Evolutionary conservation across 2,329 filamentous ascomycete genomes (phyloP), one percentile per base, ranked within the genome.

Genomic region (Fusarium sp.): DNA sequence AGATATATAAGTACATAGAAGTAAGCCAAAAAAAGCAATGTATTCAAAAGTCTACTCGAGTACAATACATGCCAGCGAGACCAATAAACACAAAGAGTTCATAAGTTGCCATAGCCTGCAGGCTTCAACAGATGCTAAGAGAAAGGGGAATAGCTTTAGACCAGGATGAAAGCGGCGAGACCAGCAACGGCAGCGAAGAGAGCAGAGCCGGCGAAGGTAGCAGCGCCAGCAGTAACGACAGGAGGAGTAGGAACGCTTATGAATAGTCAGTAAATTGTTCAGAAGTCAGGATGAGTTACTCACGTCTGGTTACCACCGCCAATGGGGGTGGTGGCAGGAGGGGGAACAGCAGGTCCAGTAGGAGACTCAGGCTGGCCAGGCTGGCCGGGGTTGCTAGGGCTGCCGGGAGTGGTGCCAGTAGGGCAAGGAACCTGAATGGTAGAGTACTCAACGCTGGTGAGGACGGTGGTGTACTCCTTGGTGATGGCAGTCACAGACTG

Each of bases 401-500:
- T 64, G 11, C 50, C 54, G 31, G 70, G 58, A 57, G 65, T 55
- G 65, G 38, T 58, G 16, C 70, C 70, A 54, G 77, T 75, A 61
- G 65, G 31, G 65, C 77, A 79, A 42, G 76, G 71, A 47, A 76
- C 70, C 71, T 74, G 59, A 72, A 77, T 64, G 70, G 82, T 84
- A 76, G 83, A 81, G 84, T 87, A 87, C 84, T 87, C 85, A 75
- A 88, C 85, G 48, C 84, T 85, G 77, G 86, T 87, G 80, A 88
- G 79, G 77, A 88, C 86, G 70, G 86, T 89, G 81, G 87, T 88
- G 83, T 87, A 83, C 73, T 81, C 85, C 83, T 86, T 88, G 80
- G 86, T 87, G 83, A 88, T 85, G 78, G 86, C 85, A 78, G 83
- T 83, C 80, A 88, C 84, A 53, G 84, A 84, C 80, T 73, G 64